Percentiles rank a stretch among this genome's conserved stretches.
These are phyloP conservation scores for Seiridium unicorne DNA, from an alignment of 2,329 filamentous ascomycete species.

Conservation along the genomic window DNA sequence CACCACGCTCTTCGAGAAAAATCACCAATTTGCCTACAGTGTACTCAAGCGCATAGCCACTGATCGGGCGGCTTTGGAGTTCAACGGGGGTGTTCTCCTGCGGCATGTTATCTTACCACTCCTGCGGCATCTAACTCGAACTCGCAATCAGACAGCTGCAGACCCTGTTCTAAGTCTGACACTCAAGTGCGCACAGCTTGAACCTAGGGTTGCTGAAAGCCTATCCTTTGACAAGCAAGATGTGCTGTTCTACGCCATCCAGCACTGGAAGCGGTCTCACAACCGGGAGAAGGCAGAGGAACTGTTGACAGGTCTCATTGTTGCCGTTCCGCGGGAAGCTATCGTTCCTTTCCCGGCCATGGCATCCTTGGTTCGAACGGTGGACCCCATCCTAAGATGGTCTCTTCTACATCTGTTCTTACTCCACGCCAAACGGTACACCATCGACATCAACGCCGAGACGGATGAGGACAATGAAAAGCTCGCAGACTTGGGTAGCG, in stretches of 20 bases:
- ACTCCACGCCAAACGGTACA: not conserved
- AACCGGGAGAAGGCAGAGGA: not conserved
- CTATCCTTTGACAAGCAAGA: not conserved
- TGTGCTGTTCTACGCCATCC: not conserved
- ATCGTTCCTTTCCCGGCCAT: not conserved
- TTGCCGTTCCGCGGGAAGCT: not conserved
- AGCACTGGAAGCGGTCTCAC: not conserved
- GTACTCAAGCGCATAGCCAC: not conserved
- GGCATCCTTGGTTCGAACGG: not conserved
- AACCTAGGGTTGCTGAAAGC: not conserved
- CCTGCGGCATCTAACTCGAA: not conserved
- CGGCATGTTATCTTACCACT: not conserved
- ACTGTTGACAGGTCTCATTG: not conserved
- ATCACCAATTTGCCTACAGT: not conserved
- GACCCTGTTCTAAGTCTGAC: not conserved
- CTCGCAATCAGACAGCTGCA: not conserved
- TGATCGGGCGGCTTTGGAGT: not conserved
- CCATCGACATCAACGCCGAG: not conserved
- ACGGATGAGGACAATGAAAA: not conserved
- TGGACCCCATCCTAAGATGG: not conserved
- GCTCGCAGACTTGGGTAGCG: not conserved
- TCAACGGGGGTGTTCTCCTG: not conserved
- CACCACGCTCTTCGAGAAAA: not conserved
- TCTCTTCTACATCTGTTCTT: not conserved
- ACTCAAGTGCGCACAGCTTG: not conserved